Conservation (phyloP, 1,284 basidiomycete genomes). For the Cystobasidium pallidum region DNA sequence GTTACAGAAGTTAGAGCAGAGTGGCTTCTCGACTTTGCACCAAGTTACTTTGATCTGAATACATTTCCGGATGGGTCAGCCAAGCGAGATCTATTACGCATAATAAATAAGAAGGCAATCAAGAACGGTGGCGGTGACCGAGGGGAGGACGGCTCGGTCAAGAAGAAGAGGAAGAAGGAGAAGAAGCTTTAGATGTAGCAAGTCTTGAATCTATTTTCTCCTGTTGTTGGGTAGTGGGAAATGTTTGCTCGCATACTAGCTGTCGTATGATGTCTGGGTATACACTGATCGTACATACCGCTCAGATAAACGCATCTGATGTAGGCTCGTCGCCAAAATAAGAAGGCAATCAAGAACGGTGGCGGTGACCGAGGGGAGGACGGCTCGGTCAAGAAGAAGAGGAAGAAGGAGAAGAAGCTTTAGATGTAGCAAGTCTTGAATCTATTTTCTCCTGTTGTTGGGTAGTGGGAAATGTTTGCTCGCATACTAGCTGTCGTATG, state of each 20-base stretch:
- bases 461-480: too few relatives aligned
- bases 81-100: conserved; percentile 67
- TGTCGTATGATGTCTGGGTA: too few relatives aligned
- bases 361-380: conserved; percentile 27
- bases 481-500: too few relatives aligned
- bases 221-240: too few relatives aligned
- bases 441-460: too few relatives aligned
- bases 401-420: conserved; percentile 39
- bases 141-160: conserved; percentile 24
- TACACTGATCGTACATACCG: too few relatives aligned
- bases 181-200: conserved; percentile 21
- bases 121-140: conserved; percentile 34
- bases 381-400: conserved; percentile 44
- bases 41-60: conserved; percentile 74
- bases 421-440: background rate
- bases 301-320: too few relatives aligned
- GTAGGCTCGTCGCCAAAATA: too few relatives aligned
- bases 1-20: conserved; percentile 86
- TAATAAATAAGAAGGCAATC: conserved; percentile 57
- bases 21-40: conserved; percentile 85
- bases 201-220: too few relatives aligned
- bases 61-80: conserved; percentile 72
- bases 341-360: conserved; percentile 49
- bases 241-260: too few relatives aligned
- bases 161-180: conserved; percentile 45